Conservation (phyloP, 1,284 basidiomycete species). For the Anthracocystis setariae region DNA sequence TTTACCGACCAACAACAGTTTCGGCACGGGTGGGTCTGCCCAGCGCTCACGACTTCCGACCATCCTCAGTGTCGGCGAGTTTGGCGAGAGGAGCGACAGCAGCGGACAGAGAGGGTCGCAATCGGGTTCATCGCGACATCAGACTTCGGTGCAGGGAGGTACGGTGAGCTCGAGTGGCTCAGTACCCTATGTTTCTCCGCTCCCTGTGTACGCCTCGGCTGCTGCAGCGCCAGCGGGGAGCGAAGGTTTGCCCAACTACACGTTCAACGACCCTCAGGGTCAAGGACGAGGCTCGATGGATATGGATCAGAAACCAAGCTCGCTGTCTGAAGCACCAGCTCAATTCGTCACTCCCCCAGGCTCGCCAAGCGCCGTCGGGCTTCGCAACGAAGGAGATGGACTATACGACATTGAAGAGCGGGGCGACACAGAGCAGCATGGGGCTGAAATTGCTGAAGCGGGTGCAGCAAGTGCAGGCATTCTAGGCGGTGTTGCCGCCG, state of each 20-base stretch:
- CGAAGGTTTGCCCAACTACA: conserved; percentile 28
- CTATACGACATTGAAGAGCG: not conserved
- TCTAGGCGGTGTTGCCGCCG: conserved; percentile 47
- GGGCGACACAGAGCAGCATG: not conserved
- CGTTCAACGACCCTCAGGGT: conserved; percentile 6
- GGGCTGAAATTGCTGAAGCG: conserved; percentile 10
- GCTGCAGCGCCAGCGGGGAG: conserved; percentile 14
- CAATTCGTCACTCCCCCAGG: conserved; percentile 34
- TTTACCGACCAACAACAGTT: not conserved
- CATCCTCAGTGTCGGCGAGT: conserved; percentile 54
- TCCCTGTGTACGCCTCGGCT: conserved; percentile 25
- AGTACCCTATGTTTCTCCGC: conserved; percentile 8
- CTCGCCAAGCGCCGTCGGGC: conserved; percentile 11
- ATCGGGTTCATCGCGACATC: not conserved
- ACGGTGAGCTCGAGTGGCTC: not conserved
- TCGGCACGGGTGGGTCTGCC: conserved; percentile 1
- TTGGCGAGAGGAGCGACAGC: conserved; percentile 46
- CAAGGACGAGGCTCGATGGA: conserved; percentile 5
- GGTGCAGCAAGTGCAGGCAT: conserved; percentile 40
- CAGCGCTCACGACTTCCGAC: conserved; percentile 41
- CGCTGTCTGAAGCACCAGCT: conserved; percentile 2
- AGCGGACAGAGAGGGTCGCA: conserved; percentile 1
- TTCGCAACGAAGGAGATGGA: conserved; percentile 2
- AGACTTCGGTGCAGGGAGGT: conserved; percentile 7
- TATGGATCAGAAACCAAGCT: conserved; percentile 9